Percentiles rank a stretch among this genome's conserved stretches.
phyloP scores from a whole-genome alignment of 495 filamentous ascomycete species.

The Penicillium soppii region DNA sequence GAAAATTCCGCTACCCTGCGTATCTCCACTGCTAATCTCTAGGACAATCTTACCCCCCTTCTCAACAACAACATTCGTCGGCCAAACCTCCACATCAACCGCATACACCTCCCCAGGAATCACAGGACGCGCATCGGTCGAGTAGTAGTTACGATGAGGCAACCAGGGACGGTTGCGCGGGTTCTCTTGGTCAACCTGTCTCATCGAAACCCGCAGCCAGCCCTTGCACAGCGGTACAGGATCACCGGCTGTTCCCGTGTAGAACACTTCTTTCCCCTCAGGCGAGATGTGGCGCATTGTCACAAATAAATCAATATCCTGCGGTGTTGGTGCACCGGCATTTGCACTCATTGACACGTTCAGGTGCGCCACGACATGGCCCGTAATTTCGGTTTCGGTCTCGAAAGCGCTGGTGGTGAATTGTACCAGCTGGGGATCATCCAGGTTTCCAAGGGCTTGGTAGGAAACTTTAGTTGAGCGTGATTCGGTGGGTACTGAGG shows the following conservation, averaged over 20 bases:
- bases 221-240: constrained; percentile 40
- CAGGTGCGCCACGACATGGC: constrained; percentile 61
- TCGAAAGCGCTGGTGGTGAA: constrained; percentile 57
- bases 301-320: constrained; percentile 65
- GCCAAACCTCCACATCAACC: constrained; percentile 69
- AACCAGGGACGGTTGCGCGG: constrained; percentile 50
- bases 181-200: constrained; percentile 50
- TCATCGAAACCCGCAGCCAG: constrained; percentile 52
- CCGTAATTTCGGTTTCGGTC: constrained; percentile 62
- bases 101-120: constrained; percentile 56
- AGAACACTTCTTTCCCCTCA: constrained; percentile 58
- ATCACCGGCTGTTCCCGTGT: constrained; percentile 55
- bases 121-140: constrained; percentile 54
- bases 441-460: constrained; percentile 52
- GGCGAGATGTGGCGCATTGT: constrained; percentile 59
- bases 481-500: not conserved
- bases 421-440: constrained; percentile 44
- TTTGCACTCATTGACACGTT: constrained; percentile 55
- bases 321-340: constrained; percentile 24
- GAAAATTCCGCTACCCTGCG: constrained; percentile 60
- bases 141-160: constrained; percentile 61
- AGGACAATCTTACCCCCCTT: constrained; percentile 51
- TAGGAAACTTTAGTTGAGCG: constrained; percentile 45
- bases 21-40: constrained; percentile 60
- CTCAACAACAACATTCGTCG: constrained; percentile 63